Base-by-base conservation (phyloP, 139 green algal species). In the Volvox reticuliferus region DNA sequence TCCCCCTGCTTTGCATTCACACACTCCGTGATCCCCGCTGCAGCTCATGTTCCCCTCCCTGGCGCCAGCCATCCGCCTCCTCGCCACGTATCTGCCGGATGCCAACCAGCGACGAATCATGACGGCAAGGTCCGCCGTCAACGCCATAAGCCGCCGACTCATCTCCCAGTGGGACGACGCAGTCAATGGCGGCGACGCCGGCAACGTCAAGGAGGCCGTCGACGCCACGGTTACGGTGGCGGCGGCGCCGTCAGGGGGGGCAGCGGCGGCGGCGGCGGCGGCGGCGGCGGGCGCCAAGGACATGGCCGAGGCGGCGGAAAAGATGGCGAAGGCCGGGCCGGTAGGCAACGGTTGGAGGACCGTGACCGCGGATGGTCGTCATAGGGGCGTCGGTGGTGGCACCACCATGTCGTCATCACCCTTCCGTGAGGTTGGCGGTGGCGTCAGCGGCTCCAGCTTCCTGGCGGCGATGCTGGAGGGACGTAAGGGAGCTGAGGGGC, bases 401-500 rank as follows among this genome's bases (percentile, higher is more conserved):
- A 9, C 9, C 44, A 55, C 44, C 44, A 55, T 9, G 28, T 36
- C 71, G 6, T 6, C 71, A 79, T 79, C 71, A 6, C 16, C 71
- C 2, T 87, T 87, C 62, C 61, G 62, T 9, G 33, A 88, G 82
- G 67, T 89, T 32, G 84, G 84, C 67, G 65, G 35, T 14, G 84
- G 84, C 36, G 67, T 89, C 26, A 50, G 44, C 69, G 50, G 6
- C 76, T 78, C 32, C 55, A 86, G 76, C 87, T 91, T 91, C 76
- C 37, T 91, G 75, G 87, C 76, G 1, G 77, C 76, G 28, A 78
- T 91, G 87, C 22, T 91, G 87, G 76, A 86, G 75, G 87, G 24
- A 33, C 76, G 87, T 18, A 44, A 37, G 61, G 62, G 32, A 1
- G 87, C 61, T 68, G 76, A 91, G 85, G 76, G 85, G 2, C 33